Conservation (phyloP, 2,329 filamentous ascomycete species). For the Fusarium continuum region DNA sequence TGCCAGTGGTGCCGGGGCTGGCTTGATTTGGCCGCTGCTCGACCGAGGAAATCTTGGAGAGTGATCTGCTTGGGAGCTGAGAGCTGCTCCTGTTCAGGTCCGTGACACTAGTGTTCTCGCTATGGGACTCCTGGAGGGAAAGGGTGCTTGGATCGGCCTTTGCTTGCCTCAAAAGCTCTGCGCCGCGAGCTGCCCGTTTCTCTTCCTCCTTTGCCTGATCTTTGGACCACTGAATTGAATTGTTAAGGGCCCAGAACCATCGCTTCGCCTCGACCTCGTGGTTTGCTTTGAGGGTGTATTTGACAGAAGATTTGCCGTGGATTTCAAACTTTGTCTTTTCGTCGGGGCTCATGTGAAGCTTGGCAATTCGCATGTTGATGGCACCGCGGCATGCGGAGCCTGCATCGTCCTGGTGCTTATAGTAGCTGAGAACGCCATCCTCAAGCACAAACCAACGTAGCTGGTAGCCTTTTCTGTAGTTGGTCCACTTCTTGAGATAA, state of each 20-base stretch:
- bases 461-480: slow-evolving; percentile 97
- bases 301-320: slow-evolving; percentile 96
- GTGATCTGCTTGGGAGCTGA: slow-evolving; percentile 51
- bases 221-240: slow-evolving; percentile 98
- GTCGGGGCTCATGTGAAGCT: slow-evolving; percentile 93
- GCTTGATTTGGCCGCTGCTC: slow-evolving; percentile 50
- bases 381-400: slow-evolving; percentile 95
- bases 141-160: slow-evolving; percentile 75
- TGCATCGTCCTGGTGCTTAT: slow-evolving; percentile 98
- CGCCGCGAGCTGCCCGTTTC: slow-evolving; percentile 75
- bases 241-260: slow-evolving; percentile 99
- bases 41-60: slow-evolving; percentile 40
- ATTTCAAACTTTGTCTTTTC: slow-evolving; percentile 99
- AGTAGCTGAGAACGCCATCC: slow-evolving; percentile 97
- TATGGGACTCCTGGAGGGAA: slow-evolving; percentile 57
- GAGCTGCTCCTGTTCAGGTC: slow-evolving; percentile 57
- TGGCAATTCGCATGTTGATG: slow-evolving; percentile 98
- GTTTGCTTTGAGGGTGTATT: slow-evolving; percentile 97
- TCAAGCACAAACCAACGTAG: slow-evolving; percentile 97
- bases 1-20: slow-evolving; percentile 58
- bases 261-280: slow-evolving; percentile 98
- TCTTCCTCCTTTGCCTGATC: slow-evolving; percentile 95
- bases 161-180: slow-evolving; percentile 79
- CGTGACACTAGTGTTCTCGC: slow-evolving; percentile 62
- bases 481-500: slow-evolving; percentile 99